A percentile compares a stretch with the other conserved stretches of the same genome.
These are phyloP conservation scores for Cordyceps cateniannulata DNA, from an alignment of 2,329 filamentous ascomycete genomes.

Conservation along the genomic window DNA sequence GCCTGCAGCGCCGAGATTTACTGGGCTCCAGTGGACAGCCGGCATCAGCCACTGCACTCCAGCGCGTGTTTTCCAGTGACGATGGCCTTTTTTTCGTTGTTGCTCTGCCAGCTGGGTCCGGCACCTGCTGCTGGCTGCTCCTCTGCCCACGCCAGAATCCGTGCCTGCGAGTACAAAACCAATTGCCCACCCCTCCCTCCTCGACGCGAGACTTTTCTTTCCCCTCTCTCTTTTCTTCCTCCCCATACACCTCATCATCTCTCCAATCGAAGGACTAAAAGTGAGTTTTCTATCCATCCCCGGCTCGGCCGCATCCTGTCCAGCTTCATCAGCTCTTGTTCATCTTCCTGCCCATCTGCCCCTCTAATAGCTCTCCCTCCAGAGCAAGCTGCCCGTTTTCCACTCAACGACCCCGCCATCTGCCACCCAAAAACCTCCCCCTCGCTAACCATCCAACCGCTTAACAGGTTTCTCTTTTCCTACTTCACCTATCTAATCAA, in stretches of 20 bases:
- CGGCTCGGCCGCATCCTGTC: background rate
- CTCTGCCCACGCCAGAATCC: background rate
- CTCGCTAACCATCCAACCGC: conserved; percentile 10
- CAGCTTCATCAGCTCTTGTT: background rate
- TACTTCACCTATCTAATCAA: conserved; percentile 19
- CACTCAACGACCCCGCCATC: conserved; percentile 11
- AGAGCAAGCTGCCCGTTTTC: background rate
- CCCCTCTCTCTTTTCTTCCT: background rate
- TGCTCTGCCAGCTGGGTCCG: background rate
- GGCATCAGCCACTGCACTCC: background rate
- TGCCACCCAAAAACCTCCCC: background rate
- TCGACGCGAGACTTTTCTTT: conserved; percentile 4
- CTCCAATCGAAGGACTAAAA: background rate
- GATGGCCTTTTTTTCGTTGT: background rate
- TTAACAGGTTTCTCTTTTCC: conserved; percentile 8
- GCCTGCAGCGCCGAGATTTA: background rate
- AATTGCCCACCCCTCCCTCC: conserved; percentile 10
- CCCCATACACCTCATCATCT: background rate
- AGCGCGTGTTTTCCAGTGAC: background rate
- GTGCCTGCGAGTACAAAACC: conserved; percentile 10
- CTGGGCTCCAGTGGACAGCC: background rate
- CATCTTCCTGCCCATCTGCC: background rate
- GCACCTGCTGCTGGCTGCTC: background rate
- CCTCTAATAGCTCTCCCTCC: background rate
- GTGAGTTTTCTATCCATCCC: conserved; percentile 1